A percentile compares a stretch with the other conserved stretches of the same genome.
These are phyloP conservation scores for Ceratocystis ficicola DNA, from an alignment of 2,329 filamentous ascomycete species.

Conservation along the genomic window DNA sequence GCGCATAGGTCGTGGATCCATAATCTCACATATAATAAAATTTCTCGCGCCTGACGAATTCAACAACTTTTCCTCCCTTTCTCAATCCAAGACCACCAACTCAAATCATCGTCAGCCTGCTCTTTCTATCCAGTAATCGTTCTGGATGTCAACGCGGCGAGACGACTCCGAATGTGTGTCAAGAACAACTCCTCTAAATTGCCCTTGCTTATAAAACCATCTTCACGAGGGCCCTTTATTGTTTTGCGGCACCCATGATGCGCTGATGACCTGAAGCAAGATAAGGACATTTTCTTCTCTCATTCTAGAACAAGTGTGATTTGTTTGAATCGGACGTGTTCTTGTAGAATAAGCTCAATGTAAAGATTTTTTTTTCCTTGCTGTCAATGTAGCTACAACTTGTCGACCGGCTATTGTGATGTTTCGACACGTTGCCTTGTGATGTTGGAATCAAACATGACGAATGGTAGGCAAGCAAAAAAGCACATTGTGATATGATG, in stretches of 20 bases:
- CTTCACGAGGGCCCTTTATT: constrained; percentile 46
- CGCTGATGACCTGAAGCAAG: constrained; percentile 57
- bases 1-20: background rate
- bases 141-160: constrained; percentile 31
- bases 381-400: no score
- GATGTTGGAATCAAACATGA: background rate
- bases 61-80: constrained; percentile 26
- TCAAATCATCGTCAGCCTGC: constrained; percentile 34
- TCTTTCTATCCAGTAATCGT: constrained; percentile 20
- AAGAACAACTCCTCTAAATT: constrained; percentile 39
- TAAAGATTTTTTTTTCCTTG: no score
- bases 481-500: constrained; percentile 13
- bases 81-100: constrained; percentile 36
- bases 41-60: background rate
- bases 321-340: no score
- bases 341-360: no score
- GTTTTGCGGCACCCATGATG: constrained; percentile 49
- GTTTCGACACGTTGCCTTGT: no score
- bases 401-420: no score
- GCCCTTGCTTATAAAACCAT: constrained; percentile 55
- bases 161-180: constrained; percentile 43
- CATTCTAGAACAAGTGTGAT: background rate
- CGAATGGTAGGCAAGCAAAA: background rate
- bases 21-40: constrained; percentile 15
- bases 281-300: constrained; percentile 36